Evolutionary conservation across 495 filamentous ascomycete species (phyloP).

Genomic region (Evansstolkia leycettana): DNA sequence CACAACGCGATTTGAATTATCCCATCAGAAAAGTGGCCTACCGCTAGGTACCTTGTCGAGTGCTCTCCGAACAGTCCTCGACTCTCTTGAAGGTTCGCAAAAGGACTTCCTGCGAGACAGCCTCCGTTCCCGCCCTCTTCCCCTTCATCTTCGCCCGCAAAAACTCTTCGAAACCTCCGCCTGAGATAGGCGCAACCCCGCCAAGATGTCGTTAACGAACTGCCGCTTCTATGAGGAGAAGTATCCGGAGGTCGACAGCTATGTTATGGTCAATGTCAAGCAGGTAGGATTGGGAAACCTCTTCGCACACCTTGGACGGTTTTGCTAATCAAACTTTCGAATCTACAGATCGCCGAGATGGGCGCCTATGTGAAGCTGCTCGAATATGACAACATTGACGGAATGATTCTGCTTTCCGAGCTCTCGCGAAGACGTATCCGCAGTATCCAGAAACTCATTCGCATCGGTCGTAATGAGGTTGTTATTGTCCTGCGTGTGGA

Average conservation of each 20-base stretch:
- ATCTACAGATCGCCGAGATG: constrained; percentile 88
- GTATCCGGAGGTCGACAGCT: constrained; percentile 96
- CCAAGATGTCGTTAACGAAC: constrained; percentile 91
- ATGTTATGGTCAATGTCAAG: constrained; percentile 98
- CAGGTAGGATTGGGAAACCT: constrained; percentile 45
- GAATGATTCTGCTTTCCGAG: constrained; percentile 97
- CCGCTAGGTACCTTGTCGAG: background rate
- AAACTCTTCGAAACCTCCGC: constrained; percentile 5
- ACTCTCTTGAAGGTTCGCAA: constrained; percentile 1
- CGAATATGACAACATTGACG: constrained; percentile 99
- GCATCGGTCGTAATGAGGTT: constrained; percentile 94
- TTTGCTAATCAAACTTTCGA: constrained; percentile 8
- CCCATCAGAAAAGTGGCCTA: background rate
- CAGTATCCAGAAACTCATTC: constrained; percentile 97
- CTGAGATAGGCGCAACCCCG: constrained; percentile 32
- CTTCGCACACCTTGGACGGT: background rate
- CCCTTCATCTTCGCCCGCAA: constrained; percentile 1
- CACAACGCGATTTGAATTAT: constrained; percentile 32
- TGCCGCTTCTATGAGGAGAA: constrained; percentile 98
- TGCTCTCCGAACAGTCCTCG: background rate
- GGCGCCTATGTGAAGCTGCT: constrained; percentile 98
- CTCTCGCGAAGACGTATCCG: constrained; percentile 92
- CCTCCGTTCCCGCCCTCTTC: constrained; percentile 2
- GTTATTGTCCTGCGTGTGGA: constrained; percentile 96
- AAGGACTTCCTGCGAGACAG: background rate